Conservation (phyloP, 176 grass and related monocot species). For the Juncus inflexus region DNA sequence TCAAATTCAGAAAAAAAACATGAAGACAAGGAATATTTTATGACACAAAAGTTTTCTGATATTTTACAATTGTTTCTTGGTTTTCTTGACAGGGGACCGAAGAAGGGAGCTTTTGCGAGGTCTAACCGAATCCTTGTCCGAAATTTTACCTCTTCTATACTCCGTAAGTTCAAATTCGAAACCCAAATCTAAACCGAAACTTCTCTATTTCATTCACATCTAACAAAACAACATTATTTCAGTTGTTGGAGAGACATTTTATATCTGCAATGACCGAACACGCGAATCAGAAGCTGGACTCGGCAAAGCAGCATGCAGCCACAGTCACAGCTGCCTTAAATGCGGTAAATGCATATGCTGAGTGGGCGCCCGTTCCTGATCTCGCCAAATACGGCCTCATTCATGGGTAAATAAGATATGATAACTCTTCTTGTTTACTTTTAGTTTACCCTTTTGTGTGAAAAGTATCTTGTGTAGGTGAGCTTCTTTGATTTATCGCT, state of each 20-base stretch:
- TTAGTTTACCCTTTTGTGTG: background rate
- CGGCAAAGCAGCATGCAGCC: slow-evolving; percentile 73
- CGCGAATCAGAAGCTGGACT: slow-evolving; percentile 57
- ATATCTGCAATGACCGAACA: slow-evolving; percentile 66
- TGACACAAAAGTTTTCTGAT: too few species aligned
- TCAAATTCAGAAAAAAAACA: too few species aligned
- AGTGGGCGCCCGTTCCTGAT: slow-evolving; percentile 95
- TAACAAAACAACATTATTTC: slow-evolving; percentile 2
- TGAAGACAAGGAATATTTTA: too few species aligned
- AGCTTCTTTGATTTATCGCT: too few species aligned
- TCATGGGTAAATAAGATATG: slow-evolving; percentile 43
- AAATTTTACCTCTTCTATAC: slow-evolving; percentile 85
- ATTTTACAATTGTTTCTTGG: too few species aligned
- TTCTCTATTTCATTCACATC: too few species aligned
- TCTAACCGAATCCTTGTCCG: slow-evolving; percentile 76
- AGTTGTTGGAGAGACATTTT: slow-evolving; percentile 98
- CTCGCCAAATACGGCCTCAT: slow-evolving; percentile 90
- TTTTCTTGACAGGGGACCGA: slow-evolving; percentile 67
- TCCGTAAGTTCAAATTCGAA: slow-evolving; percentile 50
- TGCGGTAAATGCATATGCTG: slow-evolving; percentile 91
- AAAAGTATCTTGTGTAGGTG: too few species aligned
- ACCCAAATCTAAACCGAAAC: background rate
- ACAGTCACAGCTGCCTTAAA: slow-evolving; percentile 81
- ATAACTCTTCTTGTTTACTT: background rate
- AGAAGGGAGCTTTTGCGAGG: slow-evolving; percentile 74